Conservation (phyloP, 208 protist species). For the Dictyostelium gargantuum region DNA sequence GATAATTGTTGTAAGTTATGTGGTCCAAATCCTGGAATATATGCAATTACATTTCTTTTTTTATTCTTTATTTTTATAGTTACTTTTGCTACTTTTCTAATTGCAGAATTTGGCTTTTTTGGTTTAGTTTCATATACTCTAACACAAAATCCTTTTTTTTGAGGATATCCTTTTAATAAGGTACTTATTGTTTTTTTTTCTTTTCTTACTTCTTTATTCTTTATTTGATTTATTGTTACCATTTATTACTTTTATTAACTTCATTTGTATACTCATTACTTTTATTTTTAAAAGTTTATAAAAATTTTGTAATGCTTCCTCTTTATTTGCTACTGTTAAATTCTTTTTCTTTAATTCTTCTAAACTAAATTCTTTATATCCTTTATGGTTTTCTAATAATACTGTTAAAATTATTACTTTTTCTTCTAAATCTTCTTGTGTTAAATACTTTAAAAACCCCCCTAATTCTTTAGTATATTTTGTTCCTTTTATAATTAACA, state of each 20-base stretch:
- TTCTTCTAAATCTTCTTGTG: background rate
- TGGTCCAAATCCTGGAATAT: slow-evolving; percentile 7
- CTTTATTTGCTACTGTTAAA: background rate
- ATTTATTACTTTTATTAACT: slow-evolving; percentile 17
- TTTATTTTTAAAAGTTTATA: background rate
- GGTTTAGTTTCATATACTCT: slow-evolving; percentile 17
- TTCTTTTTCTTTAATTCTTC: background rate
- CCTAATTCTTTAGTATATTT: background rate
- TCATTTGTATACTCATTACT: background rate
- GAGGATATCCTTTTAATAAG: background rate
- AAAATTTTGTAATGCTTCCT: background rate
- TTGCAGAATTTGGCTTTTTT: slow-evolving; percentile 29
- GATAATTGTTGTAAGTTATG: slow-evolving; percentile 20
- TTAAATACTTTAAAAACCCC: background rate
- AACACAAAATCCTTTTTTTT: background rate
- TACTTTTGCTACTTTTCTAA: slow-evolving; percentile 14
- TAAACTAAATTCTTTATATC: background rate
- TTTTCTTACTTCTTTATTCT: background rate
- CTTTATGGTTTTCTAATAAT: background rate
- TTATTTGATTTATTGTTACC: background rate
- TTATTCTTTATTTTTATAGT: background rate
- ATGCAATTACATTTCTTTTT: background rate
- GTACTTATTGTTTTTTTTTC: background rate
- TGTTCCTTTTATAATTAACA: background rate
- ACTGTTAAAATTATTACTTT: background rate